phyloP scores from a whole-genome alignment of 2,329 filamentous ascomycete species.

The Botryotinia calthae region DNA sequence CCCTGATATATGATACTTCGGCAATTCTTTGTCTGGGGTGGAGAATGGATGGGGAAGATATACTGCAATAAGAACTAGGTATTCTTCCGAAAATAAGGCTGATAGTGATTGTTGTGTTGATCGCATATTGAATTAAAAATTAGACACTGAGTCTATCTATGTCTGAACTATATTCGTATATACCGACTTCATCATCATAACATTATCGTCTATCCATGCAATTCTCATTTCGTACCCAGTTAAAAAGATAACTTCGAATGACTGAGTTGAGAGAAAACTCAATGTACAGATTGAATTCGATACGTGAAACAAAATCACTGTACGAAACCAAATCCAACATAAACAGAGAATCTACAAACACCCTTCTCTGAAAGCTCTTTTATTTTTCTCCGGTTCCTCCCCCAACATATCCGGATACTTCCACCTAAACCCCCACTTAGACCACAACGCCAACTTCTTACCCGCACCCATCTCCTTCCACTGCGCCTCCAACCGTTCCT shows the following conservation, averaged over 20 bases:
- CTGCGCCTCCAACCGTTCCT: constrained; percentile 22
- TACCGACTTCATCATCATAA: neutral
- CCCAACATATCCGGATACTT: constrained; percentile 31
- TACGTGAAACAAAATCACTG: neutral
- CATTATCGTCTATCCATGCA: neutral
- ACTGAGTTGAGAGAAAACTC: neutral
- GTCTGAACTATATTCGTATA: neutral
- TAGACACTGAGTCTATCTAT: neutral
- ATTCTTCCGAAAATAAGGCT: neutral
- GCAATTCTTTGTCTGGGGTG: neutral
- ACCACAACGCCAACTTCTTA: constrained; percentile 14
- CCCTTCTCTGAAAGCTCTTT: constrained; percentile 24
- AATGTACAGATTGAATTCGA: neutral
- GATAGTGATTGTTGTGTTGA: neutral
- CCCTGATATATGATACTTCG: neutral
- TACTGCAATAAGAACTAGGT: neutral
- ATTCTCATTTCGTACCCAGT: too few relatives aligned
- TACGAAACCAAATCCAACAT: neutral
- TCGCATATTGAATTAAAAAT: neutral
- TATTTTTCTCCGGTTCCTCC: constrained; percentile 27
- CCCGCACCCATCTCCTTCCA: constrained; percentile 19
- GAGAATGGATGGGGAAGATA: neutral
- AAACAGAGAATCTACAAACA: constrained; percentile 8
- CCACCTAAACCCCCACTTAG: constrained; percentile 31
- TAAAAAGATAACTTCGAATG: neutral